Conservation (phyloP, 441 rosid species). For the Metrosideros polymorpha region DNA sequence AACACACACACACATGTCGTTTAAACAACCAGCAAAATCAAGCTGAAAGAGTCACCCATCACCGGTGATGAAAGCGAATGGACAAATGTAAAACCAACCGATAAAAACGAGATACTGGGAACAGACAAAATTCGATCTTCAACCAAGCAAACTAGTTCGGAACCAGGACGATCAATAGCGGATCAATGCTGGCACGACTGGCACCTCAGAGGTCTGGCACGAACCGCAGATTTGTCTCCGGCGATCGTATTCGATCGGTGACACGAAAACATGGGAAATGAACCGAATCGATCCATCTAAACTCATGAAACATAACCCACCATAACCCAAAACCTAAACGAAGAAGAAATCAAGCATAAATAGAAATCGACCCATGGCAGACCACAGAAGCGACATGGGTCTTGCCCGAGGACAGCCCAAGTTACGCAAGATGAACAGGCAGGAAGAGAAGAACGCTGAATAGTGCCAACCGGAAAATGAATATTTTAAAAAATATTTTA, state of each 20-base stretch:
- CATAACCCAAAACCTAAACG: not conserved
- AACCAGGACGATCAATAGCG: not conserved
- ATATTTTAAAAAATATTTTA: no score
- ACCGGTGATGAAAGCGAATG: not conserved
- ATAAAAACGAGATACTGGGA: not conserved
- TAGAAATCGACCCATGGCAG: not conserved
- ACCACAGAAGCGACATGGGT: not conserved
- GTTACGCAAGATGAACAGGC: not conserved
- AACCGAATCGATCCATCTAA: not conserved
- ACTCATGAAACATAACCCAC: not conserved
- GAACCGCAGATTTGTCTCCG: not conserved
- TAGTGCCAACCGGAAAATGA: no score
- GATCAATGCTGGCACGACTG: not conserved
- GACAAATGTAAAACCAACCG: not conserved
- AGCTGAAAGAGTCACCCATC: not conserved
- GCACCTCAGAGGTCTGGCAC: not conserved
- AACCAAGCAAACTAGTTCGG: not conserved
- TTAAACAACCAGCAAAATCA: not conserved
- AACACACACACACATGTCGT: not conserved
- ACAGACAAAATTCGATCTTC: not conserved
- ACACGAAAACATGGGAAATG: not conserved
- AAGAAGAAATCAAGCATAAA: not conserved
- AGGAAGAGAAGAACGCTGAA: not conserved
- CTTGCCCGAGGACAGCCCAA: no score
- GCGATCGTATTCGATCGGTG: no score